A percentile compares a stretch with the other conserved stretches of the same genome.
phyloP scores from a whole-genome alignment of 495 filamentous ascomycete genomes.

The Aspergillus conjunctus region DNA sequence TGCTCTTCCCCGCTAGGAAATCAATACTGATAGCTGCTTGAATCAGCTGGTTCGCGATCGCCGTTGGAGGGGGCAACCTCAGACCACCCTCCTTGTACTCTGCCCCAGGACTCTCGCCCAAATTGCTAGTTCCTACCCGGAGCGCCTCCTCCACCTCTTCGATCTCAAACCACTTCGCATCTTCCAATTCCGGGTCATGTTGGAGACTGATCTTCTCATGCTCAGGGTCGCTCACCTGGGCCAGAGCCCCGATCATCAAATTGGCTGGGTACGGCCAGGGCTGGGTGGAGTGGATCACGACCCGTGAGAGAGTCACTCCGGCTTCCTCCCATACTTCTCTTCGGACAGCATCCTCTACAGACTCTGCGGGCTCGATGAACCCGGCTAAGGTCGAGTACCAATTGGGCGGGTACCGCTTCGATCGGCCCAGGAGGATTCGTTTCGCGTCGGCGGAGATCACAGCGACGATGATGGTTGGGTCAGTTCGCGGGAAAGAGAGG shows the following conservation, averaged over 20 bases:
- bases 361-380: constrained; percentile 94
- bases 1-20: constrained; percentile 42
- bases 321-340: constrained; percentile 96
- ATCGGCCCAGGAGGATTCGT: constrained; percentile 80
- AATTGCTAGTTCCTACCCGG: constrained; percentile 58
- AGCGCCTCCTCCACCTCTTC: constrained; percentile 62
- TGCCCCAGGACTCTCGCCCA: constrained; percentile 63
- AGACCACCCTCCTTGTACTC: constrained; percentile 74
- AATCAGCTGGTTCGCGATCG: constrained; percentile 78
- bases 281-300: constrained; percentile 90
- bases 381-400: constrained; percentile 93
- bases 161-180: constrained; percentile 81
- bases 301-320: constrained; percentile 80
- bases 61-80: constrained; percentile 72
- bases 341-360: constrained; percentile 90
- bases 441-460: constrained; percentile 74
- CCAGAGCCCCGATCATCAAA: constrained; percentile 93
- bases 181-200: constrained; percentile 87
- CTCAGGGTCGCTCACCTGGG: constrained; percentile 71
- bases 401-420: constrained; percentile 76
- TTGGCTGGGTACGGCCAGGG: constrained; percentile 89
- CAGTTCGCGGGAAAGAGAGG: constrained; percentile 88
- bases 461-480: constrained; percentile 95
- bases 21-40: constrained; percentile 52
- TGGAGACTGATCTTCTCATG: constrained; percentile 81